Conservation (phyloP, 164 flowering plant species). For the Annona squamosa region DNA sequence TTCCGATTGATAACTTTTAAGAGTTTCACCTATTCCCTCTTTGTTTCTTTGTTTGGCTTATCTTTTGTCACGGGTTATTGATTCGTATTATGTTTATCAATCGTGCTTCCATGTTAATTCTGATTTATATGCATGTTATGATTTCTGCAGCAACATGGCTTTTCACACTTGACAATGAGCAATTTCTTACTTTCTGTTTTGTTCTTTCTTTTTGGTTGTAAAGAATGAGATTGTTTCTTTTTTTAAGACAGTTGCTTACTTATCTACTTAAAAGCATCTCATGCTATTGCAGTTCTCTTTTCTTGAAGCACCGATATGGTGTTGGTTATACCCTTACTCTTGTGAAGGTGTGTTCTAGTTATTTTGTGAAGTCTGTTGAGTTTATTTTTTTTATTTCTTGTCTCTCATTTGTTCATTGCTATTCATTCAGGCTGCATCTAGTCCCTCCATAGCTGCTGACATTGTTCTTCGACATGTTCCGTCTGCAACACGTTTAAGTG, state of each 20-base stretch:
- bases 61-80: too few species aligned
- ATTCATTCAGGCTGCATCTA: slow-evolving; percentile 52
- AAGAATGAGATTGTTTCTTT: background rate
- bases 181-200: background rate
- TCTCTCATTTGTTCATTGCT: background rate
- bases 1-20: too few species aligned
- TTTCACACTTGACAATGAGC: too few species aligned
- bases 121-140: too few species aligned
- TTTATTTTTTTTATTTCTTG: slow-evolving; percentile 3
- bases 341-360: slow-evolving; percentile 60
- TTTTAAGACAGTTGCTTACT: background rate
- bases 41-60: too few species aligned
- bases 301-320: slow-evolving; percentile 93
- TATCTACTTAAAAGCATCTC: background rate
- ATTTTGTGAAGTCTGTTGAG: background rate
- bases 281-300: slow-evolving; percentile 68
- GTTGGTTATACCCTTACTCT: slow-evolving; percentile 97
- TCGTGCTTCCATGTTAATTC: too few species aligned
- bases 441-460: slow-evolving; percentile 71
- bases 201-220: background rate
- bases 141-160: too few species aligned
- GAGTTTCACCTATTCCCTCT: too few species aligned
- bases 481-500: slow-evolving; percentile 79
- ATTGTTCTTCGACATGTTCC: slow-evolving; percentile 88
- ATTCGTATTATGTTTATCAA: too few species aligned